Base-by-base conservation (phyloP, 805 yeast genomes). In the Aciculoconidium aculeatum region DNA sequence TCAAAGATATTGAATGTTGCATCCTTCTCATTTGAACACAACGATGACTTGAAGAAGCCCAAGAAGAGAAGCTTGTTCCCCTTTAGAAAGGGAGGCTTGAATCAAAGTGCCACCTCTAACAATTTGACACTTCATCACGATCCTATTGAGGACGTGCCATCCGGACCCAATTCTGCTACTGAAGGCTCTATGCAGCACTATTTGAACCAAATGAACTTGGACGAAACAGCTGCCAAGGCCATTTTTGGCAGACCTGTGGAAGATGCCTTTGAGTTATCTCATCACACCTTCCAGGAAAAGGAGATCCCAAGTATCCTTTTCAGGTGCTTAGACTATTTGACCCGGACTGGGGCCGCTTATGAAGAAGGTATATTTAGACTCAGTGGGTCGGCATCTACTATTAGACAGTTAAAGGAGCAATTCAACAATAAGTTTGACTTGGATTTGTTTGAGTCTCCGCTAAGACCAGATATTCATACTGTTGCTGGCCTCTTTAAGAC, bases 331-430 rank as follows among this genome's bases (percentile, higher is more conserved):
- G 80, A 75, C 33, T 83, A 70, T 41, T 62, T 90, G 28, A 67
- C 69, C 28, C 67, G 64, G 21, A 70, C 77, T 15, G 75, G 79
- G 13, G 95, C 94, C 0, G 63, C 79, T n/a, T 72, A 72, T 37
- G 92, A 85, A 52, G 95, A 87, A 47, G 98, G 98, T 7, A 73
- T 90, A 3, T 92, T 92, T 61, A 67, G 98, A 37, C 61, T 87
- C 34, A 84, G 88, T 55, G 97, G 97, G 4, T 84, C 94, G 20
- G 81, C 87, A 32, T 70, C 86, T 1, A 68, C 80, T 30, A 85
- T 84, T 21, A 74, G 78, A 39, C 72, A 65, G 22, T 65, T 84
- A 35, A 83, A 79, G 44, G 83, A 74, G 26, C 65, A 59, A 26
- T 90, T 82, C 60, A 84, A 87, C 49, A 63, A 51, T 8, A 65